A percentile compares a stretch with the other conserved stretches of the same genome.
phyloP scores from a whole-genome alignment of 2,329 filamentous ascomycete genomes.

The Atkinsonella texensis region DNA sequence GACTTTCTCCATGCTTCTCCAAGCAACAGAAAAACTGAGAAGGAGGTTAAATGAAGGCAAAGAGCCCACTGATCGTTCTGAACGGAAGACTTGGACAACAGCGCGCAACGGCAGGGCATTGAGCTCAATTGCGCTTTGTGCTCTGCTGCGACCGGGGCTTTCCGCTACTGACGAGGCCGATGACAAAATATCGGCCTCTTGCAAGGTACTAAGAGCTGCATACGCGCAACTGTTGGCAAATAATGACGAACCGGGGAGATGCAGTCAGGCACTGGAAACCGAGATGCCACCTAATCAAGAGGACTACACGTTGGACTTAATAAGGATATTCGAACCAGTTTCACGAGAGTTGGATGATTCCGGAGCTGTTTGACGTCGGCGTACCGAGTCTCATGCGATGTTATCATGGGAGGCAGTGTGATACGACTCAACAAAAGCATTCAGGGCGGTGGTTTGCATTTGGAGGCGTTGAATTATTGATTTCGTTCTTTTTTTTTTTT shows the following conservation, averaged over 20 bases:
- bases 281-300: background rate
- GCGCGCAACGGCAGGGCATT: background rate
- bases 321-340: conserved; percentile 4
- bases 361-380: conserved; percentile 4
- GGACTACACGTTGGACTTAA: conserved; percentile 6
- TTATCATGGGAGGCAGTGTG: conserved; percentile 1
- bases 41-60: background rate
- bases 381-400: background rate
- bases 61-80: background rate
- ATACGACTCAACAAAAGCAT: conserved; percentile 13
- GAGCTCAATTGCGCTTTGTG: background rate
- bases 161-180: background rate
- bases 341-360: conserved; percentile 4
- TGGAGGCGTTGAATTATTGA: conserved; percentile 23
- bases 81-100: background rate
- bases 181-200: background rate
- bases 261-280: background rate
- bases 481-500: conserved; percentile 10
- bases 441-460: conserved; percentile 23
- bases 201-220: background rate
- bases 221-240: background rate
- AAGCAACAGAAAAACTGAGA: conserved; percentile 1
- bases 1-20: background rate
- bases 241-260: background rate
- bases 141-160: background rate